These are phyloP conservation scores for Vinca major DNA, from an alignment of 305 asterid species.

Conservation along the genomic window DNA sequence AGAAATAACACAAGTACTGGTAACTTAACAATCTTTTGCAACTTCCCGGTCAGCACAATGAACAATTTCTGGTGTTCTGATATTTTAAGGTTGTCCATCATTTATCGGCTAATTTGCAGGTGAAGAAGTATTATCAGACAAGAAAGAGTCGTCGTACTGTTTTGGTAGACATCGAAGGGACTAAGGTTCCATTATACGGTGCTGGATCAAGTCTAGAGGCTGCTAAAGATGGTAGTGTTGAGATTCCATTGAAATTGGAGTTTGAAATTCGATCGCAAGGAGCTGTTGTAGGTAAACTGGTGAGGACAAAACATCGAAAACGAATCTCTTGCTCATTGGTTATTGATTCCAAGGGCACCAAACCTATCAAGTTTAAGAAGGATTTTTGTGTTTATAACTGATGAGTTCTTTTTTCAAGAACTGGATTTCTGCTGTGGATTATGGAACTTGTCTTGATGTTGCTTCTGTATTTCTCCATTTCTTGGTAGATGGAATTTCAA, in stretches of 20 bases:
- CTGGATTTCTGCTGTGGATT: too few species aligned
- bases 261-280: conserved; percentile 42
- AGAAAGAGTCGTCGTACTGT: conserved; percentile 34
- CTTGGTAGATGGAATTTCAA: too few species aligned
- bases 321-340: too few species aligned
- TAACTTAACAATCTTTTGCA: neutral
- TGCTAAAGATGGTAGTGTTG: conserved; percentile 25
- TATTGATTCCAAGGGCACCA: too few species aligned
- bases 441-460: neutral
- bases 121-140: conserved; percentile 62
- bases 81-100: neutral
- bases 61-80: too few species aligned
- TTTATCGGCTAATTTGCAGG: conserved; percentile 31
- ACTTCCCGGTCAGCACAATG: neutral
- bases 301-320: too few species aligned
- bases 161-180: conserved; percentile 38
- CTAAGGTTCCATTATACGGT: conserved; percentile 72
- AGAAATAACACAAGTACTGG: neutral
- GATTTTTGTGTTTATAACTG: too few species aligned
- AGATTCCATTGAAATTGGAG: conserved; percentile 55
- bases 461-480: neutral
- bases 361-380: too few species aligned
- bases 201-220: conserved; percentile 58
- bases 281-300: too few species aligned
- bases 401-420: too few species aligned